Conservation (phyloP, 1,139 yeast genomes). For the Sporopachydermia cereana region DNA sequence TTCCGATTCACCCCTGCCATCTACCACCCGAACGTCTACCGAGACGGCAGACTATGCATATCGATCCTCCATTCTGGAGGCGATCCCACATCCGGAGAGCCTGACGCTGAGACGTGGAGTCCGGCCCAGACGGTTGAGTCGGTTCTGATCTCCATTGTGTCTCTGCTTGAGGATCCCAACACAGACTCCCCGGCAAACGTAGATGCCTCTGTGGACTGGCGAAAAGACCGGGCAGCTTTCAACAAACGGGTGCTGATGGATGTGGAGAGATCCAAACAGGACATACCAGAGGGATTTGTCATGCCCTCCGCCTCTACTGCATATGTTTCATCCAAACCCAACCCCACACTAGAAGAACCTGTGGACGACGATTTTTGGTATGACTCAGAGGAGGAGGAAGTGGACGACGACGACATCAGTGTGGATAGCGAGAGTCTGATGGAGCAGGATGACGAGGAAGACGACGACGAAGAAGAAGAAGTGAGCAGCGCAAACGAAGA, state of each 20-base stretch:
- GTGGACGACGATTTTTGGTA: conserved; percentile 85
- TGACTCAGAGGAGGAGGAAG: conserved; percentile 58
- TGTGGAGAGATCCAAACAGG: conserved; percentile 72
- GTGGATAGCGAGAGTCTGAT: conserved; percentile 20
- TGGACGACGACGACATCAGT: conserved; percentile 24
- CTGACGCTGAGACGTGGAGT: conserved; percentile 85
- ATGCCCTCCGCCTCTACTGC: conserved; percentile 66
- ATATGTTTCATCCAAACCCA: conserved; percentile 36
- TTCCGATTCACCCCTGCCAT: conserved; percentile 92
- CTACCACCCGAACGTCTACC: conserved; percentile 88
- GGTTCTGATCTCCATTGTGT: conserved; percentile 79
- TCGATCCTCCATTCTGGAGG: conserved; percentile 87
- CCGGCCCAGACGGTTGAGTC: conserved; percentile 95
- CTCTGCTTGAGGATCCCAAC: conserved; percentile 87
- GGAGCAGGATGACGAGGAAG: conserved; percentile 46
- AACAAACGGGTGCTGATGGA: conserved; percentile 69
- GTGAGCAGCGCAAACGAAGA: conserved; percentile 20
- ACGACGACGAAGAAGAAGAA: conserved; percentile 19
- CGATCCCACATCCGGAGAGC: conserved; percentile 81
- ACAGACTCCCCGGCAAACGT: conserved; percentile 91
- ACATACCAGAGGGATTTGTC: conserved; percentile 75
- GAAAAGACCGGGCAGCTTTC: conserved; percentile 74
- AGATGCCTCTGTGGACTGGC: conserved; percentile 89
- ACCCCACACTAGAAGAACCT: conserved; percentile 44
- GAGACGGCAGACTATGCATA: conserved; percentile 87